phyloP scores from a whole-genome alignment of 306 rosid genomes.

The Trifolium fragiferum region DNA sequence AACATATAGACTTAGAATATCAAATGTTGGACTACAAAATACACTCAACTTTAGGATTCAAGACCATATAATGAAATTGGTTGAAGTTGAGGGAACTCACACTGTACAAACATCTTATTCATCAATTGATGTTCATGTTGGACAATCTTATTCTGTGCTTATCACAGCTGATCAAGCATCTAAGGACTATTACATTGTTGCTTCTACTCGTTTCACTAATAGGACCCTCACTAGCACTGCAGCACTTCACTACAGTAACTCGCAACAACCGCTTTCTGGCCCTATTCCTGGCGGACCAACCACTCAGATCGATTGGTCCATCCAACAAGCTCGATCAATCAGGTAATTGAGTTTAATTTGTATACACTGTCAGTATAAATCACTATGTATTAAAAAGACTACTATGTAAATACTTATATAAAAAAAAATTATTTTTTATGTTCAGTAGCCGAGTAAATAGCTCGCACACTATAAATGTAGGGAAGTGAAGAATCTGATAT shows the following conservation, averaged over 20 bases:
- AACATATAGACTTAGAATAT: constrained; percentile 88
- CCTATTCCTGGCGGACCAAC: constrained; percentile 80
- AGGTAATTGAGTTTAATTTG: constrained; percentile 45
- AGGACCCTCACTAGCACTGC: constrained; percentile 66
- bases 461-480: too few species aligned
- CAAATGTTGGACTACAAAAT: constrained; percentile 84
- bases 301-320: constrained; percentile 70
- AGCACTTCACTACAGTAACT: constrained; percentile 70
- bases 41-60: constrained; percentile 85
- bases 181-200: constrained; percentile 69
- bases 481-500: too few species aligned
- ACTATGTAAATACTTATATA: too few species aligned
- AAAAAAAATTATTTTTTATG: too few species aligned
- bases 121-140: constrained; percentile 85
- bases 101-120: constrained; percentile 75
- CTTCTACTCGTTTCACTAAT: constrained; percentile 70
- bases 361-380: too few species aligned
- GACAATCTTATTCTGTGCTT: constrained; percentile 88
- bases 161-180: constrained; percentile 87
- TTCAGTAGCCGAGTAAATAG: too few species aligned
- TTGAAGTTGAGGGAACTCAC: constrained; percentile 97
- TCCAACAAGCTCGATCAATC: constrained; percentile 80
- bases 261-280: constrained; percentile 56
- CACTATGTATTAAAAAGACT: too few species aligned
- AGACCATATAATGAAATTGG: constrained; percentile 74